Evolutionary conservation across 2,329 filamentous ascomycete species (phyloP), one percentile per base, ranked within the genome.

Genomic region (Fonsecaea pedrosoi): DNA sequence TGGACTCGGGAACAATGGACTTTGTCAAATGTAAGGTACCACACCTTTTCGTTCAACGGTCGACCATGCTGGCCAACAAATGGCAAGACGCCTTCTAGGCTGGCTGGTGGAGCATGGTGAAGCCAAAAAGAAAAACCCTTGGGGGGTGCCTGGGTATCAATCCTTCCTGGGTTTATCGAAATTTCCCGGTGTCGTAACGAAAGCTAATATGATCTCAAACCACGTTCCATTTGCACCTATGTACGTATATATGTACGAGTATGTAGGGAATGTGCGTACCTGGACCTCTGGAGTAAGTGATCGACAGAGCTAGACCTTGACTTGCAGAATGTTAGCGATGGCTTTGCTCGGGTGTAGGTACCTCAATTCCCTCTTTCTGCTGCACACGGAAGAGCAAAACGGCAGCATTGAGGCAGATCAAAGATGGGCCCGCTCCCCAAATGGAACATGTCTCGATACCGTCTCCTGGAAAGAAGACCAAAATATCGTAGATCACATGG

Each of bases 21-120:
- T 35, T 35, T 13, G 57, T 40, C 57, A 50, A 35, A 50, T 60
- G 57, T 60, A 60, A 60, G 57, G 57, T 60, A 60, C 57, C 32
- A 38, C 34, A 18, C 45, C 12, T 42, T 42, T 7, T 35, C 5
- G 45, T 21, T 12, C 57, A 53, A 32, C 9, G 42, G 42, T 45
- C 57, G 32, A 50, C 12, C 5, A 13, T 25, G 45, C 21, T 50
- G 45, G 45, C 18, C 18, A 25, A 25, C 45, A 25, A 25, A 13
- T 18, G 25, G 45, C 40, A 34, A 34, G 7, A 30, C 34, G 40
- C 57, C 42, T 37, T 34, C 13, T 48, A n/a, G 38, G 7, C 38
- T 8, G 38, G 8, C 38, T 13, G 25, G 57, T 60, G 57, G 57
- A 60, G 57, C 42, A 60, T 6, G 38, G 12, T 8, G 57, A 34